phyloP scores from a whole-genome alignment of 1,284 basidiomycete genomes.

The Sanghuangporus sanghuang region DNA sequence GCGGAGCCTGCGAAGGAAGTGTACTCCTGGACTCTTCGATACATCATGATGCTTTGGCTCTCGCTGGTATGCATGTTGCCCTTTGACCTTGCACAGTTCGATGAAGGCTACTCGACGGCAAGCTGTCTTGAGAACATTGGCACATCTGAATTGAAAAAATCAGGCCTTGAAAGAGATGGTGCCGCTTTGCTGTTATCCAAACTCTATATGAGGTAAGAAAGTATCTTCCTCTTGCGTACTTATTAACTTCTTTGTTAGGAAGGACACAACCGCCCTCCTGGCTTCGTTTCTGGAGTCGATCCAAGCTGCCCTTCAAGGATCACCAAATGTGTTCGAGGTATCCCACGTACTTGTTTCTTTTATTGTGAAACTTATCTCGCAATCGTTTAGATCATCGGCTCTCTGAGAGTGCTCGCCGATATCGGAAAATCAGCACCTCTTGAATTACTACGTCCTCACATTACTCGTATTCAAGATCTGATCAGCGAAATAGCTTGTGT shows the following conservation, averaged over 20 bases:
- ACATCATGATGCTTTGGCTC: constrained; percentile 87
- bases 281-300: constrained; percentile 60
- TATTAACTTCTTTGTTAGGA: constrained; percentile 36
- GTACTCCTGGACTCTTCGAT: constrained; percentile 76
- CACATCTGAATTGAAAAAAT: constrained; percentile 54
- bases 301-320: constrained; percentile 31
- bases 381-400: constrained; percentile 53
- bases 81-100: constrained; percentile 85
- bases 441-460: constrained; percentile 43
- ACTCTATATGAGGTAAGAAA: constrained; percentile 67
- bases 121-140: constrained; percentile 53
- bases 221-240: background rate
- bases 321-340: constrained; percentile 50
- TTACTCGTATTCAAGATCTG: constrained; percentile 41
- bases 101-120: constrained; percentile 50
- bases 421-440: constrained; percentile 62
- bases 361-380: background rate
- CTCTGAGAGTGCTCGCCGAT: constrained; percentile 71
- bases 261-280: constrained; percentile 52
- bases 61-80: constrained; percentile 93
- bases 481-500: constrained; percentile 36
- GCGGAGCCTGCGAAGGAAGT: constrained; percentile 39
- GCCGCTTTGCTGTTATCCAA: constrained; percentile 68
- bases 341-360: constrained; percentile 20
- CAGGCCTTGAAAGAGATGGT: constrained; percentile 82